Percentiles rank a stretch among this genome's conserved stretches.
Evolutionary conservation across 2,329 filamentous ascomycete species (phyloP).

Genomic region (Aspergillus brunneoviolaceus): DNA sequence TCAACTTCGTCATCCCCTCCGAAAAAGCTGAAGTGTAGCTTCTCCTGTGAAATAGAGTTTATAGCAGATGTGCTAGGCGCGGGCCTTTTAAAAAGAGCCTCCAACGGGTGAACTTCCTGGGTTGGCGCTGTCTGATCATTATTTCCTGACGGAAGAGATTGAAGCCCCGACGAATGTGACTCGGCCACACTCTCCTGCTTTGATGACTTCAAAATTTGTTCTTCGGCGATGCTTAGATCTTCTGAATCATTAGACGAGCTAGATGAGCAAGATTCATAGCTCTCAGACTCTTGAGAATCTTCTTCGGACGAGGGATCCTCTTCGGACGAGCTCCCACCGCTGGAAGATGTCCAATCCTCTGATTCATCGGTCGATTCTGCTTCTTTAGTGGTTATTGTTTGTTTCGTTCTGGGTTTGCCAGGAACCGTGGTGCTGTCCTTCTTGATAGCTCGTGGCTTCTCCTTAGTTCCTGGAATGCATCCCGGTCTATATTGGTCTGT

Average conservation of each 20-base stretch:
- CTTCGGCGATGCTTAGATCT: slow-evolving; percentile 27
- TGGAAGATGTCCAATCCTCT: slow-evolving; percentile 40
- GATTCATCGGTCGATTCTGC: slow-evolving; percentile 23
- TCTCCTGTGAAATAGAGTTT: slow-evolving; percentile 43
- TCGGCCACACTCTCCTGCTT: slow-evolving; percentile 6
- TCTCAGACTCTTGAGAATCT: slow-evolving; percentile 26
- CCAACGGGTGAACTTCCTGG: slow-evolving; percentile 72
- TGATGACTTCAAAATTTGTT: slow-evolving; percentile 9
- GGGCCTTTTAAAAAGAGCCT: slow-evolving; percentile 83
- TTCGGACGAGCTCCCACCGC: slow-evolving; percentile 31
- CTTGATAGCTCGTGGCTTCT: slow-evolving; percentile 26
- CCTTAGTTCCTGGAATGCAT: slow-evolving; percentile 31
- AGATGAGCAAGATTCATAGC: slow-evolving; percentile 25
- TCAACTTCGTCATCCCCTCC: slow-evolving; percentile 51
- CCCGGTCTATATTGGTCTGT: slow-evolving; percentile 33
- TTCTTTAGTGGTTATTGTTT: slow-evolving; percentile 12
- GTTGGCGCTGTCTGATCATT: slow-evolving; percentile 2
- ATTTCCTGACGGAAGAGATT: slow-evolving; percentile 13
- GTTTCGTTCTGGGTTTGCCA: slow-evolving; percentile 17
- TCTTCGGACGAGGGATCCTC: slow-evolving; percentile 28
- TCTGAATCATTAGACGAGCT: slow-evolving; percentile 29
- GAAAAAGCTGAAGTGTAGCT: slow-evolving; percentile 78
- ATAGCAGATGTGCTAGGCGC: slow-evolving; percentile 44
- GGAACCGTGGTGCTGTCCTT: slow-evolving; percentile 10
- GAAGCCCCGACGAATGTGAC: slow-evolving; percentile 15